Conservation (phyloP, 1,284 basidiomycete species). For the Ustilago vetiveriae region DNA sequence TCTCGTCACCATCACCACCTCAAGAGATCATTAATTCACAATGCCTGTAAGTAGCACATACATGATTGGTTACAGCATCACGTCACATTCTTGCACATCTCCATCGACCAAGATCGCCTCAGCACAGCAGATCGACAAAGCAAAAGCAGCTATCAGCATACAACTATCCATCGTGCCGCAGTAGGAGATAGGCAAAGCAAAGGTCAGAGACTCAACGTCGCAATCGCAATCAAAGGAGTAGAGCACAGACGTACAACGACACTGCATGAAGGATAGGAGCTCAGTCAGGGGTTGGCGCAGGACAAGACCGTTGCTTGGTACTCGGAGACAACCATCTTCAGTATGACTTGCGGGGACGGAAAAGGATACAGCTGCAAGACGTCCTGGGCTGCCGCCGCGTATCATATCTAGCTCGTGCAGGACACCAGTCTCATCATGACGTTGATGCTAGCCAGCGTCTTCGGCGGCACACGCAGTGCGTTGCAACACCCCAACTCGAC, state of each 20-base stretch:
- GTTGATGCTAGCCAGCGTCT: no score
- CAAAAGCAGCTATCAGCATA: constrained; percentile 1
- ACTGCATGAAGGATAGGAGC: no score
- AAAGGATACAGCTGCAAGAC: no score
- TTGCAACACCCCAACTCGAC: no score
- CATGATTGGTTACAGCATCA: constrained; percentile 16
- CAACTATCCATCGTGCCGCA: neutral
- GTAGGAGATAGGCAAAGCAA: neutral
- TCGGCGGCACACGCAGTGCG: no score
- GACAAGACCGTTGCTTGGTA: no score
- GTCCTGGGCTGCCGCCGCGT: no score
- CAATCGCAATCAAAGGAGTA: neutral
- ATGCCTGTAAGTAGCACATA: constrained; percentile 48
- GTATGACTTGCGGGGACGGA: no score
- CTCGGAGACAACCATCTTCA: no score
- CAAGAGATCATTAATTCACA: constrained; percentile 52
- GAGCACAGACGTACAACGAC: neutral
- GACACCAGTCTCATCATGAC: no score
- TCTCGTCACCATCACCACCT: constrained; percentile 51
- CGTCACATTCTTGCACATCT: constrained; percentile 18
- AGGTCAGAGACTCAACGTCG: neutral
- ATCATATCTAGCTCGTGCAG: no score
- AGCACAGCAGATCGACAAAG: constrained; percentile 1
- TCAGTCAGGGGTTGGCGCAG: neutral
- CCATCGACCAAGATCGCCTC: constrained; percentile 19